These are phyloP conservation scores for Cyclospora cayetanensis DNA, from an alignment of 169 alveolate species.

Conservation along the genomic window DNA sequence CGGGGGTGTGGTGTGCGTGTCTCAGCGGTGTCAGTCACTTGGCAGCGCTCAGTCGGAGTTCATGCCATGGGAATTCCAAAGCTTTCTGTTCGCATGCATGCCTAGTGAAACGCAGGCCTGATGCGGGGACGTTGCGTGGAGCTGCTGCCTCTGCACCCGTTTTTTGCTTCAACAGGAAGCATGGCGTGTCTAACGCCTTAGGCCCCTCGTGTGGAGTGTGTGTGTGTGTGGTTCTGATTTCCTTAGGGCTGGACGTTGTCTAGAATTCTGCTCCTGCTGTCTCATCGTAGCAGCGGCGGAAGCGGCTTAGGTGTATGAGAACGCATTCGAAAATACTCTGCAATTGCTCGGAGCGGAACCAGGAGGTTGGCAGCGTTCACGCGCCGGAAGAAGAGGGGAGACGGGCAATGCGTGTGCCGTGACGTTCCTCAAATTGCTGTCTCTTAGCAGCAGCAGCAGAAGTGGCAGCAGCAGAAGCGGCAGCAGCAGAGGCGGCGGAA, in stretches of 20 bases:
- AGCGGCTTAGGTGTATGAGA: not conserved
- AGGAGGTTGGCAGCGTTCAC: no score
- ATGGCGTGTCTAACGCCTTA: not conserved
- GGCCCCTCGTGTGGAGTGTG: not conserved
- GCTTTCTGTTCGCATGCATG: no score
- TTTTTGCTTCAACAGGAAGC: not conserved
- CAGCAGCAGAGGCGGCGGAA: no score
- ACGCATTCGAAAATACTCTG: not conserved
- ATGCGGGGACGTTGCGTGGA: not conserved
- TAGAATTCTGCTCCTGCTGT: not conserved
- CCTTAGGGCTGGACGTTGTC: not conserved
- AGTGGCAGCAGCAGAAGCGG: conserved; percentile 36
- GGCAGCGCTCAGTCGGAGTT: no score
- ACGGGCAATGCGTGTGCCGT: conserved; percentile 41
- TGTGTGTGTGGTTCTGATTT: conserved; percentile 3
- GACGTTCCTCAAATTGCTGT: not conserved
- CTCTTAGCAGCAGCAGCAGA: conserved; percentile 40
- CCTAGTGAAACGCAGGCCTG: not conserved
- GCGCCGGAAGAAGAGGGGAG: not conserved
- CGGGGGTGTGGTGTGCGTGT: no score
- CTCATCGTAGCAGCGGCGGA: not conserved
- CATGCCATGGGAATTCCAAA: no score
- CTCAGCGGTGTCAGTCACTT: not conserved
- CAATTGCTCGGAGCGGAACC: no score
- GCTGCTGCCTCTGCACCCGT: not conserved